These are phyloP conservation scores for Neonectria sp. DNA, from an alignment of 2,329 filamentous ascomycete genomes.

Conservation along the genomic window DNA sequence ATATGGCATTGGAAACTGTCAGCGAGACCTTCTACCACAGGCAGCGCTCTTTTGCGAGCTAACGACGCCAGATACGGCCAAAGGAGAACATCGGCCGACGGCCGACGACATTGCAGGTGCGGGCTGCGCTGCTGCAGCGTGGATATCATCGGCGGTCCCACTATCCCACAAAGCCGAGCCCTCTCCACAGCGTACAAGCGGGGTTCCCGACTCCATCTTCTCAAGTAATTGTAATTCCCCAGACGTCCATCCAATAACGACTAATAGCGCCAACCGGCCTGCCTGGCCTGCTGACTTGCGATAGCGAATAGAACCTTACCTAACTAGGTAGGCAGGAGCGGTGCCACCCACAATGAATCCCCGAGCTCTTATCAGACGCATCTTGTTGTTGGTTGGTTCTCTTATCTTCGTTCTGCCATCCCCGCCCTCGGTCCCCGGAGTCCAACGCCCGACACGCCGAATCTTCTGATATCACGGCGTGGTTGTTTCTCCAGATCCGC, in stretches of 20 bases:
- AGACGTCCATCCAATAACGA: neutral
- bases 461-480: no score
- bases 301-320: neutral
- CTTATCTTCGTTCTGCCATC: no score
- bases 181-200: conserved; percentile 3
- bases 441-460: no score
- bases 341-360: neutral
- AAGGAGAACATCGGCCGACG: neutral
- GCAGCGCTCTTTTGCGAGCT: neutral
- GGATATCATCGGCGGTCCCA: conserved; percentile 11
- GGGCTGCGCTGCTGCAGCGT: neutral
- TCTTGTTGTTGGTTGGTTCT: neutral
- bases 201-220: neutral
- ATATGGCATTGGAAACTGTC: neutral
- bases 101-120: neutral
- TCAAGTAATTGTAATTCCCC: neutral
- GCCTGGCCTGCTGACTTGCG: neutral
- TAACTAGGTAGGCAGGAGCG: neutral
- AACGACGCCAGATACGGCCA: neutral
- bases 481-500: no score
- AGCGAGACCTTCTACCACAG: neutral
- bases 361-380: neutral
- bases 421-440: no score
- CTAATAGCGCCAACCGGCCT: neutral
- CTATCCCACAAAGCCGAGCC: conserved; percentile 10